phyloP scores from a whole-genome alignment of 2,329 filamentous ascomycete genomes.

The Aspergillus oerlinghausenensis region DNA sequence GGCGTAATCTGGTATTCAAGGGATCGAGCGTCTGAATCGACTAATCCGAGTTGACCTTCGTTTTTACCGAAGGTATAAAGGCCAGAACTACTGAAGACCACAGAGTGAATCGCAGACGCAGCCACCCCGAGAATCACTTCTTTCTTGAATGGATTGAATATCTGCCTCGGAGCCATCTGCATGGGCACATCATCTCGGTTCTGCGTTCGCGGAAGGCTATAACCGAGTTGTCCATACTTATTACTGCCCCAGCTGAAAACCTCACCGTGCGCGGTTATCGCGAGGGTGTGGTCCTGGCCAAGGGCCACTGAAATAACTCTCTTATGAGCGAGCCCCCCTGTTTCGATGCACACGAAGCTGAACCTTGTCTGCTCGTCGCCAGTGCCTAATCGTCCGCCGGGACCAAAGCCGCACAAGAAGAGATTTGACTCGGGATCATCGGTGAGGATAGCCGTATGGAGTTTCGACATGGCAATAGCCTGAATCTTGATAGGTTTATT shows the following conservation, averaged over 20 bases:
- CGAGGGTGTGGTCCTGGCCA: slow-evolving; percentile 87
- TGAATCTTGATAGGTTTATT: slow-evolving; percentile 70
- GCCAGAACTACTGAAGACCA: slow-evolving; percentile 74
- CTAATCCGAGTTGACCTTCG: slow-evolving; percentile 84
- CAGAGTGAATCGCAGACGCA: slow-evolving; percentile 86
- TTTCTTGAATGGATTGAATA: slow-evolving; percentile 87
- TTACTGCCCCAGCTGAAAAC: slow-evolving; percentile 95
- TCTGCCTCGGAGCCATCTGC: slow-evolving; percentile 74
- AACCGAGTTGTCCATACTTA: slow-evolving; percentile 78
- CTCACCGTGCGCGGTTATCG: slow-evolving; percentile 78
- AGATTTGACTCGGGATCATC: slow-evolving; percentile 84
- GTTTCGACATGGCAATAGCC: slow-evolving; percentile 81
- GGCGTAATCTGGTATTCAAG: slow-evolving; percentile 78
- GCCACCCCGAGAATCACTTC: slow-evolving; percentile 77
- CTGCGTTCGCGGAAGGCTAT: slow-evolving; percentile 60
- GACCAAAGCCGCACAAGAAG: slow-evolving; percentile 87
- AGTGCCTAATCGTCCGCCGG: slow-evolving; percentile 80
- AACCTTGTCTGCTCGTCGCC: slow-evolving; percentile 89
- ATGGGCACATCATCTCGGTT: slow-evolving; percentile 78
- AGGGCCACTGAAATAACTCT: slow-evolving; percentile 74
- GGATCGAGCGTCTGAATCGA: slow-evolving; percentile 91
- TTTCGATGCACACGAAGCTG: slow-evolving; percentile 75
- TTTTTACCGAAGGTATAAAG: slow-evolving; percentile 96
- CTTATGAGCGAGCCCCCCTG: slow-evolving; percentile 66
- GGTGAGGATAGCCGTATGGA: slow-evolving; percentile 85